Evolutionary conservation across 306 rosid species (phyloP).

Genomic region (Sindora glabra): DNA sequence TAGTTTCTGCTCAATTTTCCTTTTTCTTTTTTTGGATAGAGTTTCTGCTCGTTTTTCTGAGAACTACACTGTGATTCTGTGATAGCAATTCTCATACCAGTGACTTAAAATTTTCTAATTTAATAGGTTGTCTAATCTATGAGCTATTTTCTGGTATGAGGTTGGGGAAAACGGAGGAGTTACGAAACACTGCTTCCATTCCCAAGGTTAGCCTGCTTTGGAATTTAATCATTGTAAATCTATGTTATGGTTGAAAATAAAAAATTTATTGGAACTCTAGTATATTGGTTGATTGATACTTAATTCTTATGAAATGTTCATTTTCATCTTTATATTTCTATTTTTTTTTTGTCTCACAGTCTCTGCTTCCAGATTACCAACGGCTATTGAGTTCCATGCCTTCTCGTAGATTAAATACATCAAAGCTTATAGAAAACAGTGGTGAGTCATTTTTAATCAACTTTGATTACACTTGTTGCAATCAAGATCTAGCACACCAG

Average conservation of each 20-base stretch:
- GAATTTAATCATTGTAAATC: not conserved
- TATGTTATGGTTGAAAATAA: not conserved
- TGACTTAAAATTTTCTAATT: conserved; percentile 8
- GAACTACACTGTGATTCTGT: not conserved
- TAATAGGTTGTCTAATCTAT: conserved; percentile 82
- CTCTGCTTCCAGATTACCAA: conserved; percentile 99
- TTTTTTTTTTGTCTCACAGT: conserved; percentile 56
- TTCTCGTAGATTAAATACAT: conserved; percentile 91
- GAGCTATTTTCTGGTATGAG: conserved; percentile 86
- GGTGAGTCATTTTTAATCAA: conserved; percentile 47
- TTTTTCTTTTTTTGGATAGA: not conserved
- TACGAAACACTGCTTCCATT: conserved; percentile 78
- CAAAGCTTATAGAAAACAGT: conserved; percentile 90
- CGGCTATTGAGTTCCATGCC: conserved; percentile 90
- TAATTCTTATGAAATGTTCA: conserved; percentile 23
- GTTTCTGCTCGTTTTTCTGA: conserved; percentile 3
- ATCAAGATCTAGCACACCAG: not conserved
- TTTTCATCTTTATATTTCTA: conserved; percentile 39
- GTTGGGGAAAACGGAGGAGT: conserved; percentile 90
- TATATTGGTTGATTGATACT: conserved; percentile 16
- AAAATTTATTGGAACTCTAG: conserved; percentile 3
- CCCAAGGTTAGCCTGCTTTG: conserved; percentile 65
- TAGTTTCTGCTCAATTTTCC: conserved; percentile 17
- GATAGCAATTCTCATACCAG: not conserved
- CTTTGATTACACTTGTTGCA: not conserved